Conservation (phyloP, 23 red algal genomes). For the Gracilaria domingensis region DNA sequence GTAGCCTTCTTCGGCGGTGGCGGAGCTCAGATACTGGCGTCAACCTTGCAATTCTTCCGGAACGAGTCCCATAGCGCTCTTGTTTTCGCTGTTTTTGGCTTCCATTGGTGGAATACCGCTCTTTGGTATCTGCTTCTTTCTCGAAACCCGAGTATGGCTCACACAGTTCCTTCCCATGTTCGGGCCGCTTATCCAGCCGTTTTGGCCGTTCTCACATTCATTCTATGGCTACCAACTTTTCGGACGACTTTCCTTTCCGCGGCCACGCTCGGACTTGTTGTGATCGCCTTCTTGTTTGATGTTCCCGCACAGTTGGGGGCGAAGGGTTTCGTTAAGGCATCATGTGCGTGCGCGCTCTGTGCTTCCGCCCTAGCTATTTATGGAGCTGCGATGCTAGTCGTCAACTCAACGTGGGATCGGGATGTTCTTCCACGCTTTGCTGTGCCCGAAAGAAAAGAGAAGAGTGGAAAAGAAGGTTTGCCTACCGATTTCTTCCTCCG, state of each 20-base stretch:
- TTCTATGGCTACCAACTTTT: slow-evolving; percentile 29
- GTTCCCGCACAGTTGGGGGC: neutral
- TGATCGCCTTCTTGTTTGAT: slow-evolving; percentile 27
- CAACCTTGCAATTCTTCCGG: slow-evolving; percentile 26
- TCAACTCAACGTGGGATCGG: slow-evolving; percentile 32
- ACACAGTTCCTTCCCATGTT: neutral
- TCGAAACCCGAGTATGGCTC: neutral
- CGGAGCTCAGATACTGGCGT: slow-evolving; percentile 33
- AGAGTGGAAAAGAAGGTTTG: neutral
- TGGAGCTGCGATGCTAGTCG: neutral
- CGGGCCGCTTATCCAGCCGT: slow-evolving; percentile 24
- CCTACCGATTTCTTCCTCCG: neutral
- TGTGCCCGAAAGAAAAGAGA: neutral
- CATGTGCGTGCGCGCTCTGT: neutral
- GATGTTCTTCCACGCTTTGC: slow-evolving; percentile 22
- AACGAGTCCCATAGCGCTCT: slow-evolving; percentile 32
- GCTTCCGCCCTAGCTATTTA: slow-evolving; percentile 29
- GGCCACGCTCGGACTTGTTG: slow-evolving; percentile 13
- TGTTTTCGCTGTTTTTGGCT: slow-evolving; percentile 38
- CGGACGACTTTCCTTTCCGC: slow-evolving; percentile 6
- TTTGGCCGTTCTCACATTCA: slow-evolving; percentile 19
- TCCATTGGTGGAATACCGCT: slow-evolving; percentile 34
- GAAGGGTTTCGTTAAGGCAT: neutral
- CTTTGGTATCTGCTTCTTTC: slow-evolving; percentile 19
- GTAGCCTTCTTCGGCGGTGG: slow-evolving; percentile 43